Evolutionary conservation across 805 yeast genomes (phyloP), one percentile per base, ranked within the genome.

Genomic region (Wickerhamomyces queroliae): DNA sequence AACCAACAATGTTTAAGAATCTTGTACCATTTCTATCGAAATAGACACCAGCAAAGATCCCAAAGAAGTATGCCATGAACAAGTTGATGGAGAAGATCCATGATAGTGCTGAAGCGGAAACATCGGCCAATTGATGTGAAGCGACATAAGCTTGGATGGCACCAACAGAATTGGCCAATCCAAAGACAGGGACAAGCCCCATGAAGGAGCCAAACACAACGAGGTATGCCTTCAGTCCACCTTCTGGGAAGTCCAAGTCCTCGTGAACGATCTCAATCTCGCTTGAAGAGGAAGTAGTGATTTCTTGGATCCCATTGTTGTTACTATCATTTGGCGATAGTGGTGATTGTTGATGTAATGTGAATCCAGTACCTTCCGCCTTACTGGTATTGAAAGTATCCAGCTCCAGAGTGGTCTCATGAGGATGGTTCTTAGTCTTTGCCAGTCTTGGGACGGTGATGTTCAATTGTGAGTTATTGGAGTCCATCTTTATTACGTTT

Each of bases 11-110:
- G 45, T 78, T 49, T 2, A 78, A 68, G 8, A 46, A 37, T 33
- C 60, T 62, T 17, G 74, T 63, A 2, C 84, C 84, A 35, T 68
- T 64, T 41, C 69, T 59, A 49, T 78, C 85, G 48, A 77, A 78
- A 12, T 74, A 61, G 10, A 78, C 73, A 2, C 85, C 89, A 8
- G 74, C 66, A 23, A 77, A 56, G 24, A 76, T 62, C 6, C 78
- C 73, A 2, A 72, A 62, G 13, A 68, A 55, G 50, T 71, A 76
- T 9, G 73, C 62, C 20, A 78, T 54, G 24, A 73, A 69, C 41
- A 72, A 57, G 53, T 68, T 74, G 21, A 80, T 56, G 2, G 87
- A 78, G 47, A 81, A 81, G 23, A 81, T 70, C 85, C 86, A 78
- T 6, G 83, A 72, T 7, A 78, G 65, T 2, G 73, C 58, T 2